Conservation (phyloP, 306 rosid species). For the Cyclanthera cordifolia region DNA sequence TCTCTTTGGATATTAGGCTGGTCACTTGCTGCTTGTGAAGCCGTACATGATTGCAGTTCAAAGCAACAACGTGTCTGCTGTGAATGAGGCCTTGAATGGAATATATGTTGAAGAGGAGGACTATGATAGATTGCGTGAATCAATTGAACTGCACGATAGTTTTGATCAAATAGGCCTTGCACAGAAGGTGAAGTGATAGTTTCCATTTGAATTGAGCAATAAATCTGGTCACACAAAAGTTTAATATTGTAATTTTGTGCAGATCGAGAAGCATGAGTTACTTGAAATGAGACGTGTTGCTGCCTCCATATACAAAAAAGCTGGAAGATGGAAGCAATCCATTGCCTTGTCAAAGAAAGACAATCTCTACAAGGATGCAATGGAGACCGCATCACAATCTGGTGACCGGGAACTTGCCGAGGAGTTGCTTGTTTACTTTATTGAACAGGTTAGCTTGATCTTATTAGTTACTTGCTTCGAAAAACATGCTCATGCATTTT, state of each 20-base stretch:
- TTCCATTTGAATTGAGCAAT: slow-evolving; percentile 3
- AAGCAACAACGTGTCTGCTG: slow-evolving; percentile 95
- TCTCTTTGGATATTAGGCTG: slow-evolving; percentile 47
- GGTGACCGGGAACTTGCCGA: slow-evolving; percentile 98
- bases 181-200: slow-evolving; percentile 51
- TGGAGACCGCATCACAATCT: slow-evolving; percentile 98
- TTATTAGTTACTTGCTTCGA: background rate
- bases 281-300: slow-evolving; percentile 99
- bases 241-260: slow-evolving; percentile 25
- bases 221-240: slow-evolving; percentile 11
- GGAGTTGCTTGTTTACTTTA: slow-evolving; percentile 87
- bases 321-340: slow-evolving; percentile 99
- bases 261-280: slow-evolving; percentile 96
- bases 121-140: slow-evolving; percentile 92
- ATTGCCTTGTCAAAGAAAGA: slow-evolving; percentile 97
- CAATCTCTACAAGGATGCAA: slow-evolving; percentile 95
- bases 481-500: background rate
- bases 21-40: slow-evolving; percentile 91
- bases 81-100: slow-evolving; percentile 94
- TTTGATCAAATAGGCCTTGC: slow-evolving; percentile 98
- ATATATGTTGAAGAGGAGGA: slow-evolving; percentile 98
- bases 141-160: slow-evolving; percentile 89
- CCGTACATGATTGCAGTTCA: slow-evolving; percentile 99
- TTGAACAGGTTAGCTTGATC: slow-evolving; percentile 54
- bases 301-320: slow-evolving; percentile 94